Conservation (phyloP, 805 yeast genomes). For the Dipodascopsis uninucleata region DNA sequence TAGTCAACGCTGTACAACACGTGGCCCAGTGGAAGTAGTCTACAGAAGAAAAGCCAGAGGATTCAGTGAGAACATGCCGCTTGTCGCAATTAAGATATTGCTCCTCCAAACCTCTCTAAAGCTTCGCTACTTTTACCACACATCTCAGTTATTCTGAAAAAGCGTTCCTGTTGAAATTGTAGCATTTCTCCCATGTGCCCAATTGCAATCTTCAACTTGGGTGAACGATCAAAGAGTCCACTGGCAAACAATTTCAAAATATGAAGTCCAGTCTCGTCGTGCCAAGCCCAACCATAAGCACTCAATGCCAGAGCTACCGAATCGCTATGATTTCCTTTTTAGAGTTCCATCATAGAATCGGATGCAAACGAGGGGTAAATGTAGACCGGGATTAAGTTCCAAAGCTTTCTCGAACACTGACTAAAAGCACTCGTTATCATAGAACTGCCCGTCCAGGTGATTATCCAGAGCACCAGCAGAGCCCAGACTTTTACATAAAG, state of each 20-base stretch:
- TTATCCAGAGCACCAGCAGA: constrained; percentile 11
- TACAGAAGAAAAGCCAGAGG: constrained; percentile 9
- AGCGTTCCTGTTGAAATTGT: constrained; percentile 1
- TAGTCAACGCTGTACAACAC: constrained; percentile 8
- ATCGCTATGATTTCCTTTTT: constrained; percentile 4
- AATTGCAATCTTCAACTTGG: constrained; percentile 6
- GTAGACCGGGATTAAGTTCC: constrained; percentile 9
- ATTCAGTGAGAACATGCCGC: constrained; percentile 6
- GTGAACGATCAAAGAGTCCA: constrained; percentile 7
- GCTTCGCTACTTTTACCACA: constrained; percentile 3
- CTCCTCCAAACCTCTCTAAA: constrained; percentile 5
- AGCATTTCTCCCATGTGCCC: constrained; percentile 11
- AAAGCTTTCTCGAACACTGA: constrained; percentile 5
- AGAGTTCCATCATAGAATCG: constrained; percentile 4
- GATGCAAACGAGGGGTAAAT: constrained; percentile 6
- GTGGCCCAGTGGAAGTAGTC: constrained; percentile 4
- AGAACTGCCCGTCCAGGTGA: constrained; percentile 7
- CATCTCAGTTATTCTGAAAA: constrained; percentile 1
- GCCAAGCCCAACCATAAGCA: constrained; percentile 10
- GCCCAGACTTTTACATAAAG: constrained; percentile 9
- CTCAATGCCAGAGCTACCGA: constrained; percentile 7
- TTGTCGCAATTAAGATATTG: constrained; percentile 6
- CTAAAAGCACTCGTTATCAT: constrained; percentile 8
- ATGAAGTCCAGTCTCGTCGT: constrained; percentile 4
- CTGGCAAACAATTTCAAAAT: constrained; percentile 3